Base-by-base conservation (phyloP, 805 yeast genomes). In the Candida morakotiae region DNA sequence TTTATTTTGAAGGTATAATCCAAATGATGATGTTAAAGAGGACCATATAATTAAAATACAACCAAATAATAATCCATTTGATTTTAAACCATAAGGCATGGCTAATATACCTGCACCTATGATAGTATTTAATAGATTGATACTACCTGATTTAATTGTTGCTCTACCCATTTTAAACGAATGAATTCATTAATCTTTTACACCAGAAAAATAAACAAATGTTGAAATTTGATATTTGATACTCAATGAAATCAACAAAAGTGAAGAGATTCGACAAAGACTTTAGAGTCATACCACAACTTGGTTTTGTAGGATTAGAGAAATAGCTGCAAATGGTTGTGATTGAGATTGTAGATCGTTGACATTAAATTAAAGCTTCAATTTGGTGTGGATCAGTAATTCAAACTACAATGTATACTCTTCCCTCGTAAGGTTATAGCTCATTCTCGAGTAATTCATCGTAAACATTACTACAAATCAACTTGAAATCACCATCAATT, bases 81-180 rank as follows among this genome's bases (percentile, higher is more conserved):
- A 57, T 44, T 67, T 66, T 48, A 81, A 71, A 1, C 86, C 87
- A 53, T 65, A 81, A 0, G 89, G 87, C 69, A 81, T 78, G 24
- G 87, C 83, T 28, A 82, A 62, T 49, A 81, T 71, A 7, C 89
- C 89, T 1, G 87, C 84, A 28, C 81, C 77, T 28, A 77, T 61
- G 37, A 77, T 75, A 39, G 83, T 78, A 53, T 77, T 75, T 45
- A 76, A 55, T 32, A 77, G 55, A 44, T 74, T 75, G 44, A 75
- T 68, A 14, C 74, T 61, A 7, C 79, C 79, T 5, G 79, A 72
- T 36, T 58, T 56, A 20, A 71, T 61, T 4, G 72, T 55, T 8
- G 74, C 71, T 31, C 50, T 46, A 23, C 49, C 55, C 58, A 53
- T 54, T 14, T 14, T 30, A 5, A 21, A 29, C 25, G 25, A 23